Base-by-base conservation (phyloP, 169 alveolate species). In the Plasmodium chabaudi region DNA sequence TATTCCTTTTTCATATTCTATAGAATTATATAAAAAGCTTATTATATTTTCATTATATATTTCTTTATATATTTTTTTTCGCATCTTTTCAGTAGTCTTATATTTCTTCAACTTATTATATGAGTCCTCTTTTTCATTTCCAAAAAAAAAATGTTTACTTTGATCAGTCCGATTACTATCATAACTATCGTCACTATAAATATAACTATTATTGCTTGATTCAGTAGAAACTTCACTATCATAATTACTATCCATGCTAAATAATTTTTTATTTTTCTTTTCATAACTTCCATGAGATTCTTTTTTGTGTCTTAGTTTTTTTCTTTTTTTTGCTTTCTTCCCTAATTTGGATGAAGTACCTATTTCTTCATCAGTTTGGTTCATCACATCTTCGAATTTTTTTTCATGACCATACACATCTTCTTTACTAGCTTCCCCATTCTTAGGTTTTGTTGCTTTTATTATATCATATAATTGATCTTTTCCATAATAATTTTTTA, bases 401-500 rank as follows among this genome's bases (percentile, higher is more conserved):
- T 51, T 15, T 0, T 15, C 59, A 2, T 15, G n/a, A 0, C 59
- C 17, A 7, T 4, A 51, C 1, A 3, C 25, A 9, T 15, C 6
- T 17, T 46, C 53, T 34, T 5, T 34, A 34, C 7, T 34, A 34
- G 0, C 4, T 34, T 34, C 42, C 4, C 0, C 7, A 34, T 34
- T 34, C 49, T 17, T 9, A 1, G 2, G n/a, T 0, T 5, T 3
- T 9, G 9, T 1, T 9, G 23, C 13, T 23, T 27, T 56, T 12
- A 39, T 61, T 56, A 68, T 42, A 5, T 44, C 46, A 47, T 68
- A 68, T 27, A 68, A 39, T 39, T 68, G 15, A 64, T 77, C 88
- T 2, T 10, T 47, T 13, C 77, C 77, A 46, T 77, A 21, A 12
- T 63, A 77, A 63, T 25, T 49, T 77, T 77, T 77, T 13, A 77